These are phyloP conservation scores for Tuber indicum DNA, from an alignment of 495 filamentous ascomycete genomes.

Conservation along the genomic window DNA sequence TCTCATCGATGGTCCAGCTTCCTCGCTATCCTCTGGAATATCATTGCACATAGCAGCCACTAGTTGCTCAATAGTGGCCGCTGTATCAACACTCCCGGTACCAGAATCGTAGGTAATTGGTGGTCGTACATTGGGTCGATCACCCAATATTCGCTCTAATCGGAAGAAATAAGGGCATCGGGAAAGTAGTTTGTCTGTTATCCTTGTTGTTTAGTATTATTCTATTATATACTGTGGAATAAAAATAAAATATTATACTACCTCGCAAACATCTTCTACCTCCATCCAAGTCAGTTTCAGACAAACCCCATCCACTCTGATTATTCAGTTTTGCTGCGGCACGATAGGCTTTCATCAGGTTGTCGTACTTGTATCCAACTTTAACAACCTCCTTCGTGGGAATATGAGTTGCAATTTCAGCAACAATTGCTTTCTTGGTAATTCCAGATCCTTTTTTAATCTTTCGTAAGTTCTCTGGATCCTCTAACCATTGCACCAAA, in stretches of 20 bases:
- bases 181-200: neutral
- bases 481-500: neutral
- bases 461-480: neutral
- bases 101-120: neutral
- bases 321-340: neutral
- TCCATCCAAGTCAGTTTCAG: neutral
- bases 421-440: neutral
- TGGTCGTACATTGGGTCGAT: neutral
- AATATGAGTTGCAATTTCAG: neutral
- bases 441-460: neutral
- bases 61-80: neutral
- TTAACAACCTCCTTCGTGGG: neutral
- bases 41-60: neutral
- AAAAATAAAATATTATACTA: neutral
- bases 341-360: neutral
- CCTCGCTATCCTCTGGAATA: neutral
- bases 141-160: neutral
- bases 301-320: neutral
- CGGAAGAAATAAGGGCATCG: neutral
- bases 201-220: neutral
- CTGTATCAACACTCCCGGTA: neutral
- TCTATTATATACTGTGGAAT: neutral
- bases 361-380: too few species aligned
- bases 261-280: neutral
- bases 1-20: neutral